Base-by-base conservation (phyloP, 352 stramenopile genomes). In the Phytophthora citrophthora region DNA sequence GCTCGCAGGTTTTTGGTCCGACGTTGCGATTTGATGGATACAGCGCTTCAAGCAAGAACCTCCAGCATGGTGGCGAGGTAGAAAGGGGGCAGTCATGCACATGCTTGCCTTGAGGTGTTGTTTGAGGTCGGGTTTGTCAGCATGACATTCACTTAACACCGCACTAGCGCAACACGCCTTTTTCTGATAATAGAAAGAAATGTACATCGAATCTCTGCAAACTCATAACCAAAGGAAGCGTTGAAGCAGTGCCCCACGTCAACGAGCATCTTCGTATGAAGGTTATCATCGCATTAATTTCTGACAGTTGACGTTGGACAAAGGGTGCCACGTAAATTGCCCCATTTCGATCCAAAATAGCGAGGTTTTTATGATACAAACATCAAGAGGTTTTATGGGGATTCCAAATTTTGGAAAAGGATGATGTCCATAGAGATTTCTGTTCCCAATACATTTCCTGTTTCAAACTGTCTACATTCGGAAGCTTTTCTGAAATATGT, bases 21-120 rank as follows among this genome's bases (percentile, higher is more conserved):
- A 68, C 52, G 68, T 70, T 52, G 57, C 23, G 58, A 75, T 75
- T 71, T 75, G 67, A 75, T 65, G 51, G 55, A 57, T 74, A 61
- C 58, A 47, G 24, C 24, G 48, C 58, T 58, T 61, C 59, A 61
- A 62, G 20, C 39, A 61, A 47, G 62, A 49, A 71, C 58, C 40
- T 51, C 49, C 16, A 27, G 20, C 53, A 50, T 36, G n/a, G 15
- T n/a, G 13, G 39, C 44, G 50, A 61, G 56, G 61, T 74, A 74
- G 50, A 75, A 75, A 75, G 67, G 62, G 65, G 55, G 44, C 41
- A 43, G 29, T 15, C 11, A 60, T 56, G 52, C 53, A 63, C 55
- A 54, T 54, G 45, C 6, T 51, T 50, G 39, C 7, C 18, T 29
- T 13, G 46, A 43, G 26, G 20, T 50, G 24, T 23, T 36, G 49